phyloP scores from a whole-genome alignment of 805 yeast genomes.

The Pichia paraexigua region DNA sequence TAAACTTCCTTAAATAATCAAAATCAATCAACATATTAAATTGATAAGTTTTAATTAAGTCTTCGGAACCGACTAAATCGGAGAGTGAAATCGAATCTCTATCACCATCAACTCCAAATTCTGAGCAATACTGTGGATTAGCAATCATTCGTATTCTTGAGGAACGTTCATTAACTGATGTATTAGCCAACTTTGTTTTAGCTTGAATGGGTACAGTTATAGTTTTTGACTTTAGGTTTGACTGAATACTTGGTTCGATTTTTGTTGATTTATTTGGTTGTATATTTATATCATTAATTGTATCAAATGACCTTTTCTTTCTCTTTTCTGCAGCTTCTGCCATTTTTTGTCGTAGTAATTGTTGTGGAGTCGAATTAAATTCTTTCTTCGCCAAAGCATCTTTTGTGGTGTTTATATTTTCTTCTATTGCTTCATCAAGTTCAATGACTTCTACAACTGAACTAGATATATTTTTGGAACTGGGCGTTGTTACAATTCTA shows the following conservation, averaged over 20 bases:
- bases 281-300: background rate
- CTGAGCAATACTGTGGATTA: conserved; percentile 17
- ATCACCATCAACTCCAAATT: conserved; percentile 17
- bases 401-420: background rate
- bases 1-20: conserved; percentile 18
- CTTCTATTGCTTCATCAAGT: background rate
- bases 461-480: background rate
- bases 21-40: conserved; percentile 28
- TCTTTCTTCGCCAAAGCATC: background rate
- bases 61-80: conserved; percentile 22
- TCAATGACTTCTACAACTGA: background rate
- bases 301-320: conserved; percentile 1
- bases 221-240: background rate
- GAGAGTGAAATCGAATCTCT: conserved; percentile 22
- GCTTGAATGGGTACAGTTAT: too few species aligned
- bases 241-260: background rate
- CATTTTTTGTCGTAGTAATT: conserved; percentile 13
- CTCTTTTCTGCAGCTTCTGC: conserved; percentile 22
- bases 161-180: background rate
- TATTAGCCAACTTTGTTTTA: background rate
- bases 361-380: conserved; percentile 1
- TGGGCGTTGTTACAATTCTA: background rate
- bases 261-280: background rate
- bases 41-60: conserved; percentile 22
- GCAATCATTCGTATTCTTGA: conserved; percentile 24